Evolutionary conservation across 345 rosid species (phyloP), one percentile per base, ranked within the genome.

Genomic region (Rubroshorea leprosula): DNA sequence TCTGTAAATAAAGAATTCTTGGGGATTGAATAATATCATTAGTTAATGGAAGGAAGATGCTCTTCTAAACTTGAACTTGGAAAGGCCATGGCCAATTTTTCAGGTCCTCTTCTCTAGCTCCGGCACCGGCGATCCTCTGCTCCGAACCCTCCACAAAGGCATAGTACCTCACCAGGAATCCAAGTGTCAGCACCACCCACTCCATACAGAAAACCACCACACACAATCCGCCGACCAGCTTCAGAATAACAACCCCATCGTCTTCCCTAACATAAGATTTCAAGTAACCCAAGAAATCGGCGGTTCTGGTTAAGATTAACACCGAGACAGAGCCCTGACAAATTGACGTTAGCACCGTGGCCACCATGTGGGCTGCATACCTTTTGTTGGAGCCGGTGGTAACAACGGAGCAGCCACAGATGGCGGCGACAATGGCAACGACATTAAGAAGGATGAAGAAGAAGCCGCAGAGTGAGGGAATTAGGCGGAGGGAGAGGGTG

Each of bases 281-380:
- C 68, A 93, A 74, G 31, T 83, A 67, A 47, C 73, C 76, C 0
- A 93, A 81, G 58, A 93, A 89, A 61, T 79, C 78, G 14, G 68
- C 61, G 0, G 97, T 81, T 49, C 89, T 76, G 6, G 89, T 83
- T 67, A 89, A 83, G 63, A 89, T 83, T 49, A 92, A 64, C 24
- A 92, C 90, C 3, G 96, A 84, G 14, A 89, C 86, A 0, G 99
- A 89, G 0, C 99, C 99, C 54, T 93, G 96, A 72, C 89, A 93
- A 9, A 93, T 93, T 4, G 99, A 92, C 0, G 97, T 80, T 16
- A 86, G 79, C 27, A 89, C 94, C 0, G 93, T 80, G 18, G 81
- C 76, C 15, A 89, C 91, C 99, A 93, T 84, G 80, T 86, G 97
- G 6, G 94, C 87, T 1, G 86, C 87, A 41, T 86, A 89, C 86